Base-by-base conservation (phyloP, 2,329 filamentous ascomycete genomes). In the Trichothecium sympodiale region DNA sequence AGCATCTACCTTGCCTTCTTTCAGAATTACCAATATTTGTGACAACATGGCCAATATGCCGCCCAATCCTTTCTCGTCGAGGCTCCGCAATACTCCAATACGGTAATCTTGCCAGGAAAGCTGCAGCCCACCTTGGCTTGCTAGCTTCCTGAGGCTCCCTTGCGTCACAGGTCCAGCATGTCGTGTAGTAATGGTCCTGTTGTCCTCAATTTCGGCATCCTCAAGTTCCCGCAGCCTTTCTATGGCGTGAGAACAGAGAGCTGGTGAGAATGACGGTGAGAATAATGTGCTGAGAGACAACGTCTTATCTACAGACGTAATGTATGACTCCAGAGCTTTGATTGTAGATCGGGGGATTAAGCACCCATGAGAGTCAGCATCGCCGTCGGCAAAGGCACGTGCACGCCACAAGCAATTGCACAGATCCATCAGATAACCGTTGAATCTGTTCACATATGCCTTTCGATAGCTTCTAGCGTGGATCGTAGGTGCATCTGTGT, bases 381-480 rank as follows among this genome's bases (percentile, higher is more conserved):
- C 83, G 2, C 64, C 62, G 10, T 61, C 61, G 39, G 74, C 74
- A 40, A 93, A 80, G 1, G 80, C 85, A 10, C 79, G 74, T 16
- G 74, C 73, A 8, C 84, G 74, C 85, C 85, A 93, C 32, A 91
- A 55, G 34, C 83, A 76, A 52, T 93, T 93, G 62, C 84, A 88
- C 23, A 87, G 71, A 51, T 94, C 86, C 76, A 91, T 88, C 23
- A 93, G 69, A 52, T 82, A 87, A 16, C 80, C 80, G 53, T 94
- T 94, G 61, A 91, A 88, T 17, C 70, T 61, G 43, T 76, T 73
- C 29, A 86, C 72, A 38, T 80, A 73, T 23, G 65, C 59, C 29
- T 71, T 65, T 18, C 75, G 65, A 41, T 79, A 80, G 9, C 60
- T 54, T 14, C 55, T 53, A 5, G 55, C 50, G 40, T 59, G 51